These are phyloP conservation scores for Dictyostelium firmibasis DNA, from an alignment of 78 protist species.

Conservation along the genomic window DNA sequence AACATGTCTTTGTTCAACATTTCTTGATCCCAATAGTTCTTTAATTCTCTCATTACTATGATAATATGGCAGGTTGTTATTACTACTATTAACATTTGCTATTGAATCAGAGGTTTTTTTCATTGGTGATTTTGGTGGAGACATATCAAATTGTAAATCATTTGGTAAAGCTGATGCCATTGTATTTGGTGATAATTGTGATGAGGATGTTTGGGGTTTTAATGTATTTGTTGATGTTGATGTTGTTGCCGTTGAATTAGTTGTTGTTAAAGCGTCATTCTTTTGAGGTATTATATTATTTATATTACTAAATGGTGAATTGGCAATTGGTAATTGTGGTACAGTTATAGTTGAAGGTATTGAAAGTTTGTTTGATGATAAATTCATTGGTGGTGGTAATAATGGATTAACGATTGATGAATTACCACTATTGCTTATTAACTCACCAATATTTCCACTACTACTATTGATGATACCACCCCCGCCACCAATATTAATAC, in stretches of 20 bases:
- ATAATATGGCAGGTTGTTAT: neutral
- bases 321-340: neutral
- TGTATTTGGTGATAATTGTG: neutral
- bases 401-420: neutral
- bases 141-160: constrained; percentile 70
- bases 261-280: neutral
- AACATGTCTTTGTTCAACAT: constrained; percentile 33
- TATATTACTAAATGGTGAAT: neutral
- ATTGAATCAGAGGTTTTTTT: constrained; percentile 40
- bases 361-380: constrained; percentile 21
- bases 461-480: neutral
- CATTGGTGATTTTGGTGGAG: constrained; percentile 75
- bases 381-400: constrained; percentile 29
- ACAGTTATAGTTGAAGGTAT: constrained; percentile 34
- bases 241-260: neutral
- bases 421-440: neutral
- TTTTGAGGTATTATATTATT: neutral
- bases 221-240: neutral
- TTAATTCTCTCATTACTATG: constrained; percentile 21
- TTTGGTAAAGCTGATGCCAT: neutral
- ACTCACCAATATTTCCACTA: neutral
- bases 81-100: neutral
- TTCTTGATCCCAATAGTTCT: neutral
- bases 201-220: neutral
- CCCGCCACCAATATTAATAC: neutral